Conservation (phyloP, 2,329 filamentous ascomycete genomes). For the Penicillium decumbens region DNA sequence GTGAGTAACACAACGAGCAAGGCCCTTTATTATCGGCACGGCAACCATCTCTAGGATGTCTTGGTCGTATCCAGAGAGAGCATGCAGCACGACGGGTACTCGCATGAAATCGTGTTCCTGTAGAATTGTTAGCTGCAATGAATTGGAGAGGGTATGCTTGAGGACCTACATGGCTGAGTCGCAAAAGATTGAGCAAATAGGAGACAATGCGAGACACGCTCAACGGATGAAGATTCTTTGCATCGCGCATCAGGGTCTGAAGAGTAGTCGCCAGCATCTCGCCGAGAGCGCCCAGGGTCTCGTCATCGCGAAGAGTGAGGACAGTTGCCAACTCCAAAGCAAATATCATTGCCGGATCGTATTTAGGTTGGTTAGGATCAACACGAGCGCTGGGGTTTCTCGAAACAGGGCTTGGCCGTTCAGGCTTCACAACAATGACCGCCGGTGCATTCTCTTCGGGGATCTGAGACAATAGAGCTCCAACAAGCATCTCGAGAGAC, state of each 20-base stretch:
- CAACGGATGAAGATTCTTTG: conserved; percentile 73
- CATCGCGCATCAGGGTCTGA: conserved; percentile 76
- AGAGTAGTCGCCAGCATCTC: conserved; percentile 74
- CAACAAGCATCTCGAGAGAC: conserved; percentile 60
- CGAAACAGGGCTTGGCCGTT: conserved; percentile 60
- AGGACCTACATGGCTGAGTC: conserved; percentile 71
- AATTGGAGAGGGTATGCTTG: conserved; percentile 11
- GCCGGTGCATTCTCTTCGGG: conserved; percentile 76
- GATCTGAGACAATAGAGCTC: conserved; percentile 73
- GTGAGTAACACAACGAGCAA: conserved; percentile 73
- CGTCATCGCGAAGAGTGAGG: conserved; percentile 68
- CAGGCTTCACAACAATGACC: conserved; percentile 87
- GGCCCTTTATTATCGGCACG: conserved; percentile 68
- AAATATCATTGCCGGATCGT: conserved; percentile 83
- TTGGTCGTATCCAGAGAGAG: conserved; percentile 80
- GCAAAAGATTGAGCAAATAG: conserved; percentile 77
- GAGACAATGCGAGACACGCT: conserved; percentile 77
- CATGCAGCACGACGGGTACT: conserved; percentile 84
- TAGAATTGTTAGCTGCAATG: conserved; percentile 11
- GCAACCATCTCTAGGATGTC: conserved; percentile 72
- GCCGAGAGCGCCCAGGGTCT: conserved; percentile 67
- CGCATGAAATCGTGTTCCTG: conserved; percentile 87
- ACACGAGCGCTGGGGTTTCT: conserved; percentile 57
- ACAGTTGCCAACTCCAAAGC: conserved; percentile 87
- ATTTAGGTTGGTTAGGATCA: conserved; percentile 57